Conservation (phyloP, 805 yeast genomes). For the Candida namnaoensis region DNA sequence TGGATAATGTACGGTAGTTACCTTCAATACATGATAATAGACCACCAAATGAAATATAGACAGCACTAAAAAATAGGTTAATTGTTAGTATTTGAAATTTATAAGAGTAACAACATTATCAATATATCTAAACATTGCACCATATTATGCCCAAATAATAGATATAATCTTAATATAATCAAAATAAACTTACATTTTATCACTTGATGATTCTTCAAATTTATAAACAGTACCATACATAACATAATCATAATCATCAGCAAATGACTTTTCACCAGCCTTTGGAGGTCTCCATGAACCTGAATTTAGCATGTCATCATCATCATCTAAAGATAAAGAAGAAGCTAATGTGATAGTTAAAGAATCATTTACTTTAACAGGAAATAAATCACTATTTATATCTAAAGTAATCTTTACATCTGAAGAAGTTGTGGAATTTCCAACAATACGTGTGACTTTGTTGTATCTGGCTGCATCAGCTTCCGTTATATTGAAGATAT, state of each 20-base stretch:
- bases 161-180: not conserved
- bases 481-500: slow-evolving; percentile 77
- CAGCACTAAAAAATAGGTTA: slow-evolving; percentile 38
- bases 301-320: slow-evolving; percentile 36
- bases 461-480: slow-evolving; percentile 87
- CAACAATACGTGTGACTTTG: slow-evolving; percentile 84
- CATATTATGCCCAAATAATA: not conserved
- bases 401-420: slow-evolving; percentile 83
- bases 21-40: slow-evolving; percentile 91
- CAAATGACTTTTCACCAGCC: slow-evolving; percentile 75
- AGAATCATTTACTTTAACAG: slow-evolving; percentile 67
- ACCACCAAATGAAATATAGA: slow-evolving; percentile 94
- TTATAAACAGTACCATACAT: slow-evolving; percentile 98
- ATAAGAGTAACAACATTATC: too few relatives aligned
- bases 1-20: slow-evolving; percentile 79
- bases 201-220: slow-evolving; percentile 77
- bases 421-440: slow-evolving; percentile 71
- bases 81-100: slow-evolving; percentile 4
- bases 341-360: slow-evolving; percentile 84
- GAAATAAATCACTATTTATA: slow-evolving; percentile 86
- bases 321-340: slow-evolving; percentile 47
- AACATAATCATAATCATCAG: slow-evolving; percentile 96
- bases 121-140: too few relatives aligned
- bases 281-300: slow-evolving; percentile 51
- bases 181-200: slow-evolving; percentile 26